phyloP scores from a whole-genome alignment of 768 basidiomycete genomes.

The Auricularia auricula-judae region DNA sequence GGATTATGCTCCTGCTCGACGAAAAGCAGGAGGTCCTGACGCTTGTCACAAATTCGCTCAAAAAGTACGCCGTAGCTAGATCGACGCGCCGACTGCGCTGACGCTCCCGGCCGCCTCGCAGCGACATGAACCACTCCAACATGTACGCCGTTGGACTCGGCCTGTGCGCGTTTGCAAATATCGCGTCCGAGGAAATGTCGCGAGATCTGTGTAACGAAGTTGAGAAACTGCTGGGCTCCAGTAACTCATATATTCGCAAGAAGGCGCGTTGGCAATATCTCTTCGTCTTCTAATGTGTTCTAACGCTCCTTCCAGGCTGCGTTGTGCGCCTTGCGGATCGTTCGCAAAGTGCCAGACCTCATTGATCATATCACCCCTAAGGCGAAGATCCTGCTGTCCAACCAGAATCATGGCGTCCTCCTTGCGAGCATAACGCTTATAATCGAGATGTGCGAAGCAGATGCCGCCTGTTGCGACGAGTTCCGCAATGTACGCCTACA shows the following conservation, averaged over 20 bases:
- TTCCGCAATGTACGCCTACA: slow-evolving; percentile 70
- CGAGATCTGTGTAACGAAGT: slow-evolving; percentile 96
- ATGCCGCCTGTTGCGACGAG: slow-evolving; percentile 61
- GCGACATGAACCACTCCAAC: slow-evolving; percentile 99
- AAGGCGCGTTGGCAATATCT: slow-evolving; percentile 48
- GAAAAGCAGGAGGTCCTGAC: slow-evolving; percentile 98
- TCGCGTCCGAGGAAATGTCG: slow-evolving; percentile 99
- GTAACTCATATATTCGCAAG: slow-evolving; percentile 97
- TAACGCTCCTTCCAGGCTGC: slow-evolving; percentile 52
- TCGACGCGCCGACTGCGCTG: slow-evolving; percentile 4
- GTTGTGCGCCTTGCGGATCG: slow-evolving; percentile 85
- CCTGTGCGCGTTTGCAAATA: slow-evolving; percentile 96
- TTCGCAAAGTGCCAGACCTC: slow-evolving; percentile 94
- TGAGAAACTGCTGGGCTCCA: slow-evolving; percentile 92
- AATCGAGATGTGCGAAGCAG: slow-evolving; percentile 85
- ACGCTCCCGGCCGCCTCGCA: slow-evolving; percentile 20
- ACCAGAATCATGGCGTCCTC: slow-evolving; percentile 94
- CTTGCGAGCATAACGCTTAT: slow-evolving; percentile 90
- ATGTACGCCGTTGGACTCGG: slow-evolving; percentile 98
- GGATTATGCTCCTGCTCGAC: slow-evolving; percentile 94
- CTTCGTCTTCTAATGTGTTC: background rate
- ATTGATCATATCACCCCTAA: slow-evolving; percentile 84
- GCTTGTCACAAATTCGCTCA: slow-evolving; percentile 93
- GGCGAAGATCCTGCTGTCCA: slow-evolving; percentile 82
- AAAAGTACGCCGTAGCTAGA: slow-evolving; percentile 56